Evolutionary conservation across 2,329 filamentous ascomycete species (phyloP).

Genomic region (Fusarium concolor): DNA sequence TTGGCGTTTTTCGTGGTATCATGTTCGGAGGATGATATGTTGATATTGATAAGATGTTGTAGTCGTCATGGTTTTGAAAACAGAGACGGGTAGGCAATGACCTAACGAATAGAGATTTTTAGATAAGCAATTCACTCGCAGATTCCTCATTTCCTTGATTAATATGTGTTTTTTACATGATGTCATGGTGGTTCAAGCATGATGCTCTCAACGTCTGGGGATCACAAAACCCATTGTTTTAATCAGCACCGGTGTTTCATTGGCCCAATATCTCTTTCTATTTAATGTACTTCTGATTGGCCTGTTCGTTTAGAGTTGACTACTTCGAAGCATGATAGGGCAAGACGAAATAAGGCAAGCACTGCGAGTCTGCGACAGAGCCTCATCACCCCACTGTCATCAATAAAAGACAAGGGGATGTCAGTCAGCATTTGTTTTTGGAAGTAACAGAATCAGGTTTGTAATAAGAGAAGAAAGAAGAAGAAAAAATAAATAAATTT

Average conservation of each 20-base stretch:
- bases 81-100: background rate
- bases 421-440: background rate
- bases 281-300: background rate
- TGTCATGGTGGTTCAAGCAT: conserved; percentile 16
- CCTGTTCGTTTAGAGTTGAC: background rate
- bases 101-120: fast-evolving
- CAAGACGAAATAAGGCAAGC: background rate
- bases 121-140: background rate
- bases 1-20: background rate
- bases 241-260: background rate
- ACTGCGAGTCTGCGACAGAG: background rate
- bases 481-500: too few species aligned
- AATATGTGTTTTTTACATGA: background rate
- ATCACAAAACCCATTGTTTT: background rate
- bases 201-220: background rate
- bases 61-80: background rate
- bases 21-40: background rate
- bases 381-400: background rate
- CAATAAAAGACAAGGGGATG: background rate
- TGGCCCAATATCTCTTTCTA: fast-evolving
- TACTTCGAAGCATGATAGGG: too few species aligned
- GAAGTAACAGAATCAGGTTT: too few species aligned
- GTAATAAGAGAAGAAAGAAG: too few species aligned
- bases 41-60: background rate
- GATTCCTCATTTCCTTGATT: fast-evolving